Conservation (phyloP, 2,329 filamentous ascomycete species). For the Neopestalotiopsis sp. region DNA sequence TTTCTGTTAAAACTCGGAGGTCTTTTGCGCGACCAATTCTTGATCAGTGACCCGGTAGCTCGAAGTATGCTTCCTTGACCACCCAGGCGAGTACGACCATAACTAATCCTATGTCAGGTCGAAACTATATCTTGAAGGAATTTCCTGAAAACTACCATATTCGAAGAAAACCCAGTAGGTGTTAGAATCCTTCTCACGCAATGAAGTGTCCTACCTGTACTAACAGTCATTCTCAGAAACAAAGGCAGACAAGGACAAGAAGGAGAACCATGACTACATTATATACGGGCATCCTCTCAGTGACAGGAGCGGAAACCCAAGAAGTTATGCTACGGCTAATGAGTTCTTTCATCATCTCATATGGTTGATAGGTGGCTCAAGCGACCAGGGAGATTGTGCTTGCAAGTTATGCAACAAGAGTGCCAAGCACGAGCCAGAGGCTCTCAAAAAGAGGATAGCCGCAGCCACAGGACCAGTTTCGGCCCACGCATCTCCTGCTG, state of each 20-base stretch:
- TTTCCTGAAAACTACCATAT: conserved; percentile 24
- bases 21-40: conserved; percentile 22
- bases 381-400: conserved; percentile 18
- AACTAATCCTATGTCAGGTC: conserved; percentile 15
- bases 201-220: not conserved
- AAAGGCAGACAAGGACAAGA: conserved; percentile 14
- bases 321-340: conserved; percentile 21
- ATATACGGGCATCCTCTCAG: conserved; percentile 25
- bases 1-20: conserved; percentile 22
- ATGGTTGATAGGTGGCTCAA: conserved; percentile 21
- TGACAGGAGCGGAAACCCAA: conserved; percentile 20
- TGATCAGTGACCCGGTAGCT: conserved; percentile 13
- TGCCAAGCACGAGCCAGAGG: conserved; percentile 16
- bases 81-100: not conserved
- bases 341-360: conserved; percentile 25
- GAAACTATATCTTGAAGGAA: conserved; percentile 19
- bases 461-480: not conserved
- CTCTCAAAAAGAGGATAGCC: conserved; percentile 10
- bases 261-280: conserved; percentile 20
- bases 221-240: not conserved
- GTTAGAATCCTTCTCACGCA: not conserved
- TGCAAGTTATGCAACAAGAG: conserved; percentile 23
- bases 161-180: conserved; percentile 20
- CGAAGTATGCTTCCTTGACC: conserved; percentile 1
- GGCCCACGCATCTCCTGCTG: not conserved